These are phyloP conservation scores for Canariomyces notabilis DNA, from an alignment of 2,329 filamentous ascomycete species.

Conservation along the genomic window DNA sequence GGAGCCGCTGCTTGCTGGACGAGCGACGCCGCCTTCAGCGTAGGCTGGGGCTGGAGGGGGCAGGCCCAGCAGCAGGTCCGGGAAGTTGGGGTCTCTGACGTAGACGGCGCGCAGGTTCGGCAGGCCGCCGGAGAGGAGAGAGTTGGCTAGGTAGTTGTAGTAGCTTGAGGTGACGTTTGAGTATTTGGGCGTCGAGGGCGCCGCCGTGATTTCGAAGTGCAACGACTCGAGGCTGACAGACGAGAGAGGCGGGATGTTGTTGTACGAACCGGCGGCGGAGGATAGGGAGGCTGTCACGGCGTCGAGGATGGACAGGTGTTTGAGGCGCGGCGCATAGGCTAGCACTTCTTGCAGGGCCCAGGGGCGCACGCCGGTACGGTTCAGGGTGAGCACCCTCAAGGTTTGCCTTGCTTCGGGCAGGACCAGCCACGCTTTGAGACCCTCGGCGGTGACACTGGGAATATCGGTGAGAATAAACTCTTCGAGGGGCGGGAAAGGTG, in stretches of 20 bases:
- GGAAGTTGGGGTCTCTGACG: conserved; percentile 78
- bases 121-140: conserved; percentile 69
- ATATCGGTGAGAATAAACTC: conserved; percentile 68
- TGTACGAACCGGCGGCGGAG: conserved; percentile 35
- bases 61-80: conserved; percentile 68
- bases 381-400: conserved; percentile 65
- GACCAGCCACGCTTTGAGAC: conserved; percentile 64
- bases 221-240: conserved; percentile 67
- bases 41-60: conserved; percentile 55
- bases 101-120: conserved; percentile 73
- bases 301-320: conserved; percentile 51
- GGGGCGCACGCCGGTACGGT: conserved; percentile 64
- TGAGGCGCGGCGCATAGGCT: conserved; percentile 51
- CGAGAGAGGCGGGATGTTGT: conserved; percentile 54
- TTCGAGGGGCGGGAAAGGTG: conserved; percentile 68
- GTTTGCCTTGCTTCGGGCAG: conserved; percentile 52
- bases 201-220: conserved; percentile 75
- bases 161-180: conserved; percentile 56
- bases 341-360: conserved; percentile 58
- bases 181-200: conserved; percentile 52
- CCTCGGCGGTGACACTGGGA: conserved; percentile 65
- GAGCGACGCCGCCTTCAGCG: conserved; percentile 33
- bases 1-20: conserved; percentile 32
- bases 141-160: conserved; percentile 82
- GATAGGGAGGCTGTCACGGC: conserved; percentile 48